A percentile compares a stretch with the other conserved stretches of the same genome.
phyloP scores from a whole-genome alignment of 2,329 filamentous ascomycete species.

The Aspergillus cejpii region DNA sequence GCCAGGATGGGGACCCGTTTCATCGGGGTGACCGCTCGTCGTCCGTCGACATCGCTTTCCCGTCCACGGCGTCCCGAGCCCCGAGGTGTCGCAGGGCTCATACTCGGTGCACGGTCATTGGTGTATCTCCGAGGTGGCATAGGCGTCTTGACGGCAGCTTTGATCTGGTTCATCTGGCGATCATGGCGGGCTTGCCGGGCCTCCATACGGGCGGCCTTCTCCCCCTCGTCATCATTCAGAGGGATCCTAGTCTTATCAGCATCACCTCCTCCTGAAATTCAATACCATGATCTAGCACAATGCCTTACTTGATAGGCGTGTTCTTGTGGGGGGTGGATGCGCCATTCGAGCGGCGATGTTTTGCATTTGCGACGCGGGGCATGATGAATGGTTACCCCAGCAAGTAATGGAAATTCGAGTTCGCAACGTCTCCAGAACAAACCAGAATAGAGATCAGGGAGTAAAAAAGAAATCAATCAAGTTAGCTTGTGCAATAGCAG shows the following conservation, averaged over 20 bases:
- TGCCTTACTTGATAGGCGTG: slow-evolving; percentile 45
- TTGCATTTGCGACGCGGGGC: slow-evolving; percentile 51
- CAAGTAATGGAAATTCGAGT: slow-evolving; percentile 20
- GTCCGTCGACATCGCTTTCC: slow-evolving; percentile 52
- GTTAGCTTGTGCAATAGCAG: neutral
- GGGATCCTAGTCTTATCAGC: slow-evolving; percentile 60
- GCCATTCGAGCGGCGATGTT: slow-evolving; percentile 43
- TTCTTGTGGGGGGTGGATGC: slow-evolving; percentile 47
- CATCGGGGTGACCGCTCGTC: slow-evolving; percentile 80
- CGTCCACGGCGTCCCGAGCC: slow-evolving; percentile 31
- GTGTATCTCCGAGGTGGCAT: slow-evolving; percentile 38
- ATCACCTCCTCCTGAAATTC: neutral
- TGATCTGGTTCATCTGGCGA: slow-evolving; percentile 85
- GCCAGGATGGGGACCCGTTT: slow-evolving; percentile 92
- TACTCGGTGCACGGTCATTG: slow-evolving; percentile 33
- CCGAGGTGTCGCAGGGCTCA: slow-evolving; percentile 48
- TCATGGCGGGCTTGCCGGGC: slow-evolving; percentile 84
- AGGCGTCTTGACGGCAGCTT: slow-evolving; percentile 56
- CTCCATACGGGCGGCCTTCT: slow-evolving; percentile 82
- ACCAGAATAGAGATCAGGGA: neutral
- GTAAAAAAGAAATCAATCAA: neutral
- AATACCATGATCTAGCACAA: neutral
- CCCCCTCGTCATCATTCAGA: slow-evolving; percentile 87
- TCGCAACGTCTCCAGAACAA: slow-evolving; percentile 1
- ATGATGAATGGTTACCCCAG: slow-evolving; percentile 37